Evolutionary conservation across 495 filamentous ascomycete species (phyloP).

Genomic region (Penicillium atrosanguineum): DNA sequence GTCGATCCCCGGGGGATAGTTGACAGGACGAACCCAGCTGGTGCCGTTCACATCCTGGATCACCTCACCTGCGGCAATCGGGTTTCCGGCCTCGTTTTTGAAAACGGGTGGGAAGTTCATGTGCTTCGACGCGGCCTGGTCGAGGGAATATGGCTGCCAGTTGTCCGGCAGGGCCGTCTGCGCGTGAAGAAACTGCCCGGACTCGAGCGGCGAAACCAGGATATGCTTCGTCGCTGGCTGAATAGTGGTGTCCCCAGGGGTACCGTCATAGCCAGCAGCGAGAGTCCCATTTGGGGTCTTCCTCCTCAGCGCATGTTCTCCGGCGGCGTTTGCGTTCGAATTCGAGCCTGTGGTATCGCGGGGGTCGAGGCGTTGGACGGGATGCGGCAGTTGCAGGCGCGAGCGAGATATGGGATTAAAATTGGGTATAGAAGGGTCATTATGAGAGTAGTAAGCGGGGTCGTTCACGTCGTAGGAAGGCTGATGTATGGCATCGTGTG

Average conservation of each 20-base stretch:
- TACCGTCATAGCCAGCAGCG: conserved; percentile 91
- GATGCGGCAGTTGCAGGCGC: conserved; percentile 43
- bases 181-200: conserved; percentile 31
- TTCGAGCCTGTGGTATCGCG: conserved; percentile 24
- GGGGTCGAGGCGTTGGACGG: conserved; percentile 38
- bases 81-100: conserved; percentile 34
- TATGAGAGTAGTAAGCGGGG: conserved; percentile 22
- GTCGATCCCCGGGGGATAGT: conserved; percentile 45
- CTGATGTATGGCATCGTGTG: conserved; percentile 26
- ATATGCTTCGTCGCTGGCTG: conserved; percentile 86
- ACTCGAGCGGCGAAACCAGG: conserved; percentile 62
- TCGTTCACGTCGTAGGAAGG: conserved; percentile 33
- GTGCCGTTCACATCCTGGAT: conserved; percentile 36
- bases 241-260: conserved; percentile 67
- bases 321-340: conserved; percentile 25
- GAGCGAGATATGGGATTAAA: conserved; percentile 31
- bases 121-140: conserved; percentile 30
- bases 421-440: conserved; percentile 27
- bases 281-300: conserved; percentile 95
- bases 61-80: conserved; percentile 26
- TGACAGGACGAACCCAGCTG: conserved; percentile 46
- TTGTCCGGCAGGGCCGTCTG: conserved; percentile 30
- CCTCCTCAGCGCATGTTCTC: conserved; percentile 80
- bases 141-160: conserved; percentile 31
- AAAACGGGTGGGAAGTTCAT: conserved; percentile 46